Percentiles rank a stretch among this genome's conserved stretches.
phyloP scores from a whole-genome alignment of 1,139 yeast species.

The Hyphopichia buzzinii region DNA sequence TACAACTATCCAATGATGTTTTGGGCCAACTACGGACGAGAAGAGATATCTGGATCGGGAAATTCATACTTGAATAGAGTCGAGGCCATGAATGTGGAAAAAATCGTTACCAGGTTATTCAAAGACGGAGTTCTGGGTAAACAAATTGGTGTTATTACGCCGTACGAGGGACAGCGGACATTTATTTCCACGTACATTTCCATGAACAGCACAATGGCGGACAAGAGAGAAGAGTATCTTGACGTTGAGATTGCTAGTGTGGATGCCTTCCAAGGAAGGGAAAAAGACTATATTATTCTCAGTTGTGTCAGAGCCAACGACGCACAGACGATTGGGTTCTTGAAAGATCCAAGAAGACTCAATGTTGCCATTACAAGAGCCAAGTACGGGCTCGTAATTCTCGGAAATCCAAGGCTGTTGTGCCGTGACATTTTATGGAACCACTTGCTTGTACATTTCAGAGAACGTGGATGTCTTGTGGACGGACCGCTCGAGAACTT shows the following conservation, averaged over 20 bases:
- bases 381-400: conserved; percentile 73
- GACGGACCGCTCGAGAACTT: conserved; percentile 88
- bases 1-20: conserved; percentile 86
- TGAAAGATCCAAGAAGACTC: conserved; percentile 84
- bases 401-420: conserved; percentile 84
- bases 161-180: conserved; percentile 92
- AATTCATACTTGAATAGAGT: conserved; percentile 83
- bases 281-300: conserved; percentile 83
- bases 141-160: conserved; percentile 91
- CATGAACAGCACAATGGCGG: conserved; percentile 63
- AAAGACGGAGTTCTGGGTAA: conserved; percentile 76
- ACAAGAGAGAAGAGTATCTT: conserved; percentile 57
- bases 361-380: conserved; percentile 94
- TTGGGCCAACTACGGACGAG: conserved; percentile 89
- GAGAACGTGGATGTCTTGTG: conserved; percentile 84
- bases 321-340: conserved; percentile 77
- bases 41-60: conserved; percentile 82
- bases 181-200: conserved; percentile 78
- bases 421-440: conserved; percentile 77
- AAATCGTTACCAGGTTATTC: conserved; percentile 69
- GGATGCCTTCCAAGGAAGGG: conserved; percentile 96
- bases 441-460: conserved; percentile 69
- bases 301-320: conserved; percentile 94
- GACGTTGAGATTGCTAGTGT: conserved; percentile 89
- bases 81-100: conserved; percentile 90